phyloP scores from a whole-genome alignment of 768 basidiomycete genomes.

The Suillus ampliporus region DNA sequence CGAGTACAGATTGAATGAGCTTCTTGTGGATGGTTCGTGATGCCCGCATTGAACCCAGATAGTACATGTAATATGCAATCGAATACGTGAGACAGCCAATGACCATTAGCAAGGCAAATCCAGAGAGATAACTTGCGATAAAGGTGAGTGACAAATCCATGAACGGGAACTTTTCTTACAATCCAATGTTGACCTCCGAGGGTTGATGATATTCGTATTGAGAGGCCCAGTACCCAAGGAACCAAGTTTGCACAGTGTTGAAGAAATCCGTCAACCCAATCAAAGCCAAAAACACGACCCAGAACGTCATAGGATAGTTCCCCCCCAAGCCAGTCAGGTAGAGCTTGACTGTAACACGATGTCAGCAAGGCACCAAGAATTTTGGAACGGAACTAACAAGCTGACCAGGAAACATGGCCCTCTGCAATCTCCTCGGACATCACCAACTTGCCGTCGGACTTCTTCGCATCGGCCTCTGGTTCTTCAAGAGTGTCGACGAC shows the following conservation, averaged over 20 bases:
- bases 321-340: constrained; percentile 33
- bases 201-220: constrained; percentile 44
- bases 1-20: constrained; percentile 58
- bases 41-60: constrained; percentile 57
- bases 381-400: constrained; percentile 36
- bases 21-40: constrained; percentile 57
- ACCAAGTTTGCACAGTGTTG: constrained; percentile 43
- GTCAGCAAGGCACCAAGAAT: constrained; percentile 21
- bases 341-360: constrained; percentile 37
- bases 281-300: constrained; percentile 31
- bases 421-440: constrained; percentile 66
- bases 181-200: constrained; percentile 39
- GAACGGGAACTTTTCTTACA: constrained; percentile 30
- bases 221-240: constrained; percentile 51
- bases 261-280: constrained; percentile 28
- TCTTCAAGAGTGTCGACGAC: constrained; percentile 26
- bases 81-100: constrained; percentile 38
- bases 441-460: constrained; percentile 60
- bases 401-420: constrained; percentile 61
- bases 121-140: constrained; percentile 51
- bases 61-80: constrained; percentile 43
- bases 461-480: constrained; percentile 16
- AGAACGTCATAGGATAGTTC: constrained; percentile 32
- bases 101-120: constrained; percentile 47
- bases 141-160: not conserved